Evolutionary conservation across 345 rosid species (phyloP), one percentile per base, ranked within the genome.

Genomic region (Xanthoceras sorbifolium): DNA sequence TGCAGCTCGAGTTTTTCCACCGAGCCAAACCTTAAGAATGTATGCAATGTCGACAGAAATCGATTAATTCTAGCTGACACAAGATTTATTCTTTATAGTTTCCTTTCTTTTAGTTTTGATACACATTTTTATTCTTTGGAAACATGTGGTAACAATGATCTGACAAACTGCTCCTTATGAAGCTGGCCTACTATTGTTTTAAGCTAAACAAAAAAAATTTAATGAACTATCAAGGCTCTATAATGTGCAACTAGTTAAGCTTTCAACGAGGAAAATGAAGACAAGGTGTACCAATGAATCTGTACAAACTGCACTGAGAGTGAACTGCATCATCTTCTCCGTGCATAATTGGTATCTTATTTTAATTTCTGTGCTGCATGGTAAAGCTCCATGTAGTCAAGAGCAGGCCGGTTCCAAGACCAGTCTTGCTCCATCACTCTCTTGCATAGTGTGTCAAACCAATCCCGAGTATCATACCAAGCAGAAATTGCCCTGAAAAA

Each of bases 381-480:
- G 87, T 95, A 95, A 72, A 95, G 98, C 86, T 95, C 99, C 87
- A 93, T 22, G 82, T 95, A 95, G 78, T 95, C 97, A 10, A 95
- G 97, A 59, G 99, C 97, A 52, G 99, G 99, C 74, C 92, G 90
- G 70, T 93, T 95, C 99, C 99, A 95, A 62, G 98, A 95, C 99
- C 99, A 95, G 81, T 95, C 98, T 91, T 95, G 97, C 82, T 95
- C 92, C 99, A 95, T 95, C 77, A 92, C 99, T 28, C 71, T 95
- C 90, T 87, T 86, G 81, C 96, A 86, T 55, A 92, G 70, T 0
- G 88, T 83, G 76, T 89, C 64, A 67, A 95, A 90, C 96, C 98
- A 92, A 3, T 93, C 98, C 75, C 90, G 88, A 34, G 77, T 86
- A 44, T 89, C 89, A 12, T 93, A 88, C 92, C 94, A 94, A 18